A percentile compares a stretch with the other conserved stretches of the same genome.
phyloP scores from a whole-genome alignment of 2,329 filamentous ascomycete genomes.

The Penicillium sp. region DNA sequence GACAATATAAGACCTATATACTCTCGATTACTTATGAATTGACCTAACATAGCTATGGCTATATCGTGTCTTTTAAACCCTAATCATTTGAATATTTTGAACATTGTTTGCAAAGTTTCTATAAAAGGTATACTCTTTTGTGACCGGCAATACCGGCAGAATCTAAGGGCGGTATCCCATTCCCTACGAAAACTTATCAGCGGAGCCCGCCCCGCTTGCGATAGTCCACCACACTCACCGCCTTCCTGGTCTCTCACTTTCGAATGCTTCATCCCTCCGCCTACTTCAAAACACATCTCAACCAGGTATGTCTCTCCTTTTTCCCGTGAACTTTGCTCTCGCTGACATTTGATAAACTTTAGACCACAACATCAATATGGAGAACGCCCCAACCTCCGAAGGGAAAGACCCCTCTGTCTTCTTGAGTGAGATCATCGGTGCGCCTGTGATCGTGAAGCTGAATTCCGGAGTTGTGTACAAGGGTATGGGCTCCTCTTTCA shows the following conservation, averaged over 20 bases:
- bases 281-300: background rate
- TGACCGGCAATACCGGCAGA: background rate
- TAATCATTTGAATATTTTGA: background rate
- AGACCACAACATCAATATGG: slow-evolving; percentile 53
- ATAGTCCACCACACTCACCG: slow-evolving; percentile 7
- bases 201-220: slow-evolving; percentile 5
- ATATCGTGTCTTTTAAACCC: accelerated
- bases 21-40: background rate
- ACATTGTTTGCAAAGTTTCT: background rate
- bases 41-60: accelerated
- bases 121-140: background rate
- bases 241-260: slow-evolving; percentile 5
- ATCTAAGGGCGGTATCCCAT: background rate
- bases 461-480: slow-evolving; percentile 99
- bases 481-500: slow-evolving; percentile 53
- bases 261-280: slow-evolving; percentile 3
- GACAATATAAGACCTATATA: background rate
- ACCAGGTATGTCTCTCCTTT: background rate
- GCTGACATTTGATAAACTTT: background rate
- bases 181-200: background rate
- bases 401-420: slow-evolving; percentile 93
- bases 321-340: background rate
- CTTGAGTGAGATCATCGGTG: slow-evolving; percentile 89
- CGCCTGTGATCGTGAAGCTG: slow-evolving; percentile 90
- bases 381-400: slow-evolving; percentile 68